Evolutionary conservation across 1,284 basidiomycete species (phyloP).

Genomic region (Boletus sp.): DNA sequence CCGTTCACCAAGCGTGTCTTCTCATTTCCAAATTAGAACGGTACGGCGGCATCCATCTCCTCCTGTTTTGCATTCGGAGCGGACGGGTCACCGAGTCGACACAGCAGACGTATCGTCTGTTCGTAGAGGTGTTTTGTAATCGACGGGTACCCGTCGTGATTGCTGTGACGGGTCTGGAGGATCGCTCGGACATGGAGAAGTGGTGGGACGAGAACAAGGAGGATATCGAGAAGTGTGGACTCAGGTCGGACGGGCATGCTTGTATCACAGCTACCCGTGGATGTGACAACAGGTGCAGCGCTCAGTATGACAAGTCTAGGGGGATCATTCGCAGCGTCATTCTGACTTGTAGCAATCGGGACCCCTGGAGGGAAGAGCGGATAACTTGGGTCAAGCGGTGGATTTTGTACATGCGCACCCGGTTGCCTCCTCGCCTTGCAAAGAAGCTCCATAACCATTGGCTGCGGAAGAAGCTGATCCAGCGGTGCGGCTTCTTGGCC

Average conservation of each 20-base stretch:
- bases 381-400: constrained; percentile 33
- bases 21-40: constrained; percentile 41
- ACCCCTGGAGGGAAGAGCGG: constrained; percentile 33
- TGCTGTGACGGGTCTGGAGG: constrained; percentile 44
- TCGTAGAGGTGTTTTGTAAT: constrained; percentile 34
- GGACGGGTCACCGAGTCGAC: constrained; percentile 38
- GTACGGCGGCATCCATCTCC: constrained; percentile 41
- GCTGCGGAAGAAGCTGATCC: constrained; percentile 28
- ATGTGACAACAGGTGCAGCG: constrained; percentile 19
- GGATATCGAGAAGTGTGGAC: constrained; percentile 27
- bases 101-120: constrained; percentile 39
- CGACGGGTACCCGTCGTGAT: constrained; percentile 40
- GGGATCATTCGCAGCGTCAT: constrained; percentile 24
- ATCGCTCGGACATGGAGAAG: constrained; percentile 35
- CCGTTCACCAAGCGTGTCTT: constrained; percentile 36
- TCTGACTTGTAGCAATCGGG: constrained; percentile 21
- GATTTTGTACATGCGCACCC: constrained; percentile 31
- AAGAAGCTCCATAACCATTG: constrained; percentile 14
- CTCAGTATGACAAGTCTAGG: constrained; percentile 31
- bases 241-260: constrained; percentile 29
- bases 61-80: constrained; percentile 44
- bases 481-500: constrained; percentile 28
- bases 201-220: constrained; percentile 38
- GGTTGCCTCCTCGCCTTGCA: constrained; percentile 22
- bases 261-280: constrained; percentile 37